Evolutionary conservation across 371 early-diverging fungal genomes (phyloP), one percentile per base, ranked within the genome.

Genomic region (Apophysomyces elegans): DNA sequence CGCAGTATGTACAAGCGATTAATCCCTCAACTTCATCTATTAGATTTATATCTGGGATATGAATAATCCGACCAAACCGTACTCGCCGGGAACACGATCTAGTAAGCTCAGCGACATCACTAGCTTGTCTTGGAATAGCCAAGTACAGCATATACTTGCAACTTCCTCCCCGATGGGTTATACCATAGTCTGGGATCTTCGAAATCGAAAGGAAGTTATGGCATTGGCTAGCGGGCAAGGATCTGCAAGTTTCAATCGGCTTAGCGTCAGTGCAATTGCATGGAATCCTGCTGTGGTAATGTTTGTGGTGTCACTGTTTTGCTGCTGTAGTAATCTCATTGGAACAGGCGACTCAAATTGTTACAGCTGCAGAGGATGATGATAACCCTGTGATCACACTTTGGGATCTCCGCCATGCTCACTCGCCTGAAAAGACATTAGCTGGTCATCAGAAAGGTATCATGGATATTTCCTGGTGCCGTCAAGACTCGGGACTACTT

Each of bases 41-140:
- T 75, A 92, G 92, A 80, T 95, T 56, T 96, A 90, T 68, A 91
- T 96, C 62, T 99, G 99, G 99, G 97, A 99, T 78, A 77, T 96
- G 46, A 86, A 82, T 37, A 92, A 91, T 74, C 91, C 93, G 50
- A 83, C 86, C 59, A 91, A 90, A 68, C 96, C 96, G 36, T 95
- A 93, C 70, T 84, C 90, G 16, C 97, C 98, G 36, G 98, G 97
- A 18, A 68, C 91, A 26, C 84, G 89, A 39, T 94, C 96, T 2
- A 78, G 83, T 69, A 90, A 91, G 56, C 76, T 97, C 26, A 97
- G 95, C 47, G 95, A 93, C 64, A 86, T 99, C 35, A 96, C 95
- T 0, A 81, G 88, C 21, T 80, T 97, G 37, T 84, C 93, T 18
- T 99, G 98, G 98, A 99, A 98, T 79, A 87, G 91, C 64, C 92